Percentiles rank a stretch among this genome's conserved stretches.
Evolutionary conservation across 768 basidiomycete species (phyloP).

Genomic region (Suillus weaverae): DNA sequence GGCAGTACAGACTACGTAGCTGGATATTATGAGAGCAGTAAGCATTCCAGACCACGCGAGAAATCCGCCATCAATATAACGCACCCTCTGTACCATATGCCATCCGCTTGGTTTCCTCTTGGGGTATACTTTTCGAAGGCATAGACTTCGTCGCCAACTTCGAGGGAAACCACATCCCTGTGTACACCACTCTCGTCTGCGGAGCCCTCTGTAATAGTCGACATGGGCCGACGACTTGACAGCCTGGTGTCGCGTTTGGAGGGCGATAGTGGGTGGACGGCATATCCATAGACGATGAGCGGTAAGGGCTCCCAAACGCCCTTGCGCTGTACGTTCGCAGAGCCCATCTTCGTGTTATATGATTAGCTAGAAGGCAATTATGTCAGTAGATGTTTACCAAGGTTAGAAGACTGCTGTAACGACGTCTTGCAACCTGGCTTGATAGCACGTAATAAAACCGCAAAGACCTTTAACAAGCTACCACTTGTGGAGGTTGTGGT

Average conservation of each 20-base stretch:
- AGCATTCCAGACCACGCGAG: neutral
- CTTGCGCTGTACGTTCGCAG: conserved; percentile 31
- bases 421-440: neutral
- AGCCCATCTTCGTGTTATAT: conserved; percentile 16
- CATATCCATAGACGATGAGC: conserved; percentile 87
- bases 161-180: conserved; percentile 80
- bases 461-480: neutral
- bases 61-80: conserved; percentile 32
- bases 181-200: conserved; percentile 64
- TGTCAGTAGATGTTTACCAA: neutral
- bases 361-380: neutral
- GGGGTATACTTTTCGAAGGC: conserved; percentile 92
- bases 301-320: conserved; percentile 66
- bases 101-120: conserved; percentile 69
- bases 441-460: neutral
- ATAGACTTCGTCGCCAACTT: conserved; percentile 96
- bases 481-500: neutral
- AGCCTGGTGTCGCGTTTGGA: conserved; percentile 72
- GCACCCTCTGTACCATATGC: conserved; percentile 93
- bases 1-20: conserved; percentile 85
- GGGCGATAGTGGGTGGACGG: conserved; percentile 78
- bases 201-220: conserved; percentile 46
- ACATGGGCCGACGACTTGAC: conserved; percentile 42
- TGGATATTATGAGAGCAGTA: conserved; percentile 29
- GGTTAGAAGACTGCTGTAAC: neutral